phyloP scores from a whole-genome alignment of 106 monocot genomes.

The Platanthera zijinensis region DNA sequence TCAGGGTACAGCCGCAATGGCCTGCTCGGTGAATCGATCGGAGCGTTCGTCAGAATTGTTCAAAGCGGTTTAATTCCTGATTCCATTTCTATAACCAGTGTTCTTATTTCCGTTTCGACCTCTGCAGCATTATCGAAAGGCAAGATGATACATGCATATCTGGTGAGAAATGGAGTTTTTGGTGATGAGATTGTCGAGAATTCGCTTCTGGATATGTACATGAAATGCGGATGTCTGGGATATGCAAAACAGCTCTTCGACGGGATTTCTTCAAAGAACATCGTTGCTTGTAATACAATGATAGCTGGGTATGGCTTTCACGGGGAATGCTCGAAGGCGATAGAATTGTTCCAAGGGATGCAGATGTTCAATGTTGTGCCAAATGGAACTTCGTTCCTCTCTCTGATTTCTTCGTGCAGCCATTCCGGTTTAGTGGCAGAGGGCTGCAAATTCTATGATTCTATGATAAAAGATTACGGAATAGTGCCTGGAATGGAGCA shows the following conservation, averaged over 20 bases:
- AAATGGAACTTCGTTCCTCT: conserved; percentile 44
- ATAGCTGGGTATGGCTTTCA: conserved; percentile 42
- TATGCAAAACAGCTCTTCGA: conserved; percentile 31
- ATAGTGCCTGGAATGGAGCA: conserved; percentile 44
- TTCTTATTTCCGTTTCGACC: conserved; percentile 26
- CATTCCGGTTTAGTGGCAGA: conserved; percentile 38
- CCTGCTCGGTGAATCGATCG: conserved; percentile 18
- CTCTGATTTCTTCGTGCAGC: conserved; percentile 40
- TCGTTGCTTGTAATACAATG: conserved; percentile 46
- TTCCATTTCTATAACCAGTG: conserved; percentile 34
- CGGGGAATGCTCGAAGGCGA: conserved; percentile 29
- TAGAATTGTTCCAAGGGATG: conserved; percentile 37
- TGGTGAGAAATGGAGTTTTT: conserved; percentile 28
- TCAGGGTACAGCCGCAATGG: conserved; percentile 28
- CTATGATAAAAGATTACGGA: conserved; percentile 18
- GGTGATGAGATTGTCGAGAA: conserved; percentile 30
- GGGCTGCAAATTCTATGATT: conserved; percentile 24
- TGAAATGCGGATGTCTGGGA: conserved; percentile 45
- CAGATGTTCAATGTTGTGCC: conserved; percentile 10
- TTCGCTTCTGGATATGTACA: conserved; percentile 63
- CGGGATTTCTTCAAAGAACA: conserved; percentile 23
- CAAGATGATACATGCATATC: conserved; percentile 50
- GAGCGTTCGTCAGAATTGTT: conserved; percentile 19
- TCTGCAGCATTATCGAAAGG: conserved; percentile 27
- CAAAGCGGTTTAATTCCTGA: conserved; percentile 31